A percentile compares a stretch with the other conserved stretches of the same genome.
phyloP scores from a whole-genome alignment of 2,329 filamentous ascomycete genomes.

The Truncatella angustata region DNA sequence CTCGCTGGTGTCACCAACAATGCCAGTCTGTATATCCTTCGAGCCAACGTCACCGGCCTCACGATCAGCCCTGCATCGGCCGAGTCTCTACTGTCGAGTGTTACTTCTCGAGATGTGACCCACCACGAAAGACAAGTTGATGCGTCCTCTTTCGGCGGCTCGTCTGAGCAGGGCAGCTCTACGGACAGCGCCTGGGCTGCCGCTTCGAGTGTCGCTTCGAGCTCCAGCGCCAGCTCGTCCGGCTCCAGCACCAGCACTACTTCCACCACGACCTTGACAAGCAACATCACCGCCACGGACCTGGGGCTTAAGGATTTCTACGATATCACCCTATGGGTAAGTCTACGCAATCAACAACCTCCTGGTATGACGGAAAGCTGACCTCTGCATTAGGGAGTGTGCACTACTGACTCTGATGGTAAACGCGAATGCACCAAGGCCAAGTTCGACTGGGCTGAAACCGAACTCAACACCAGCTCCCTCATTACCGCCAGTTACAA shows the following conservation, averaged over 20 bases:
- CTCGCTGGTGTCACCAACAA: slow-evolving; percentile 57
- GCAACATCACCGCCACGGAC: slow-evolving; percentile 55
- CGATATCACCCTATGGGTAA: slow-evolving; percentile 71
- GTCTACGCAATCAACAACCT: background rate
- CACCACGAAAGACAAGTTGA: background rate
- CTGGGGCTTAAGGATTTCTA: slow-evolving; percentile 73
- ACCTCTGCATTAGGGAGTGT: slow-evolving; percentile 60
- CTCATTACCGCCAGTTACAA: slow-evolving; percentile 55
- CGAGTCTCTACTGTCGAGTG: background rate
- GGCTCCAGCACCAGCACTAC: background rate
- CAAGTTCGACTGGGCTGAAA: slow-evolving; percentile 74
- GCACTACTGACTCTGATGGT: slow-evolving; percentile 58
- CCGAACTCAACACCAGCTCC: slow-evolving; percentile 65
- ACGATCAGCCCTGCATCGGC: slow-evolving; percentile 43
- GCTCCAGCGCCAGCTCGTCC: background rate
- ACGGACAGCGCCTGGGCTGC: background rate
- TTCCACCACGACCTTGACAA: background rate
- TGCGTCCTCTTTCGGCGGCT: background rate
- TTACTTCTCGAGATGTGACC: background rate
- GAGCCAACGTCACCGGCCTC: slow-evolving; percentile 62
- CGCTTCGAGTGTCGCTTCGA: background rate
- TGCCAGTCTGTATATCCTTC: slow-evolving; percentile 53
- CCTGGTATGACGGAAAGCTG: background rate
- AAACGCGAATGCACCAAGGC: slow-evolving; percentile 67
- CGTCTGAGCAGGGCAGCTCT: background rate